Conservation (phyloP, 129 eudicot species). For the Flaveria bidentis region DNA sequence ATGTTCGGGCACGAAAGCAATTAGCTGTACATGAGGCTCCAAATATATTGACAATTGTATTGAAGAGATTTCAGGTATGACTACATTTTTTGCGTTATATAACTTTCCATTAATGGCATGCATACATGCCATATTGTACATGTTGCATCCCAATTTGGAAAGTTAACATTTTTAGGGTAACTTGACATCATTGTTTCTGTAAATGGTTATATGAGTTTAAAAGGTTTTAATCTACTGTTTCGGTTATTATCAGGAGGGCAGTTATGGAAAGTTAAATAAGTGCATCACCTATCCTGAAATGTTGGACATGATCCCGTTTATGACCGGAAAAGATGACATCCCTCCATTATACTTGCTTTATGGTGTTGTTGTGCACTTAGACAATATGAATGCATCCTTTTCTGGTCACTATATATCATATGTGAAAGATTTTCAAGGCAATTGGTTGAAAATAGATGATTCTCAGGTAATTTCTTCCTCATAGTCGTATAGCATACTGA, state of each 20-base stretch:
- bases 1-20: conserved; percentile 87
- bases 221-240: not conserved
- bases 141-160: not conserved
- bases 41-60: conserved; percentile 79
- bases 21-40: conserved; percentile 91
- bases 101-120: not conserved
- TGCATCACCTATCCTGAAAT: conserved; percentile 77
- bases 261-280: conserved; percentile 84
- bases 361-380: conserved; percentile 88
- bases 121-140: too few relatives aligned
- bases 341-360: conserved; percentile 96
- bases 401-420: conserved; percentile 91
- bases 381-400: conserved; percentile 86
- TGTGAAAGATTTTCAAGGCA: conserved; percentile 85
- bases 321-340: conserved; percentile 80
- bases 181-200: not conserved
- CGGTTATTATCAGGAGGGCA: conserved; percentile 63
- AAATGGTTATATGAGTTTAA: conserved; percentile 1
- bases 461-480: conserved; percentile 56
- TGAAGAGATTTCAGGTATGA: conserved; percentile 93
- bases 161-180: conserved; percentile 7
- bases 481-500: not conserved
- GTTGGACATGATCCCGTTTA: conserved; percentile 88
- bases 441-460: conserved; percentile 85
- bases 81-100: not conserved